Conservation (phyloP, 345 rosid species). For the Hibiscus trionum region DNA sequence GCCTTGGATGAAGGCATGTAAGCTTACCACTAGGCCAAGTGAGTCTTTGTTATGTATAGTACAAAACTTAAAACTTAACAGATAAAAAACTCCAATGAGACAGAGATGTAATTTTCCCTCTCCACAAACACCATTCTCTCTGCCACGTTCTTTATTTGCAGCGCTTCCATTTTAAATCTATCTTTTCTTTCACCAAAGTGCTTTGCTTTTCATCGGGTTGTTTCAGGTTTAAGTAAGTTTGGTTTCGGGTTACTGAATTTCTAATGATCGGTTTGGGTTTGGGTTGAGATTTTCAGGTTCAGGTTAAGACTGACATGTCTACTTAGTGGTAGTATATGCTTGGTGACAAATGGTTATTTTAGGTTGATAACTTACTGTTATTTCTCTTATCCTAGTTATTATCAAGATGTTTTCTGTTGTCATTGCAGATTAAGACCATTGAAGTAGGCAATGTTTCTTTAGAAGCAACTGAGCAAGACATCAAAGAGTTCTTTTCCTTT, state of each 20-base stretch:
- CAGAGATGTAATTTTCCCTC: too few relatives aligned
- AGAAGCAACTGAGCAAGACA: slow-evolving; percentile 57
- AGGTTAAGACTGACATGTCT: background rate
- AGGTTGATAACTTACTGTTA: background rate
- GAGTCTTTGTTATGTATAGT: too few relatives aligned
- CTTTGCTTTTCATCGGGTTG: too few relatives aligned
- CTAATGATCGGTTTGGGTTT: background rate
- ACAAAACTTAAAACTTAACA: too few relatives aligned
- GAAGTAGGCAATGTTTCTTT: slow-evolving; percentile 68
- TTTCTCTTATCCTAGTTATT: background rate
- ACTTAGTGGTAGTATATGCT: background rate
- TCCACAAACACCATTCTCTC: too few relatives aligned
- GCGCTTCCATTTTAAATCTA: too few relatives aligned
- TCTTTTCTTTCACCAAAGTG: too few relatives aligned
- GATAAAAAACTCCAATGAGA: too few relatives aligned
- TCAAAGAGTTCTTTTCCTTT: slow-evolving; percentile 79
- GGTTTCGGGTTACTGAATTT: background rate
- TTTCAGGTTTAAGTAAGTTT: background rate
- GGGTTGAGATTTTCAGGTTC: background rate
- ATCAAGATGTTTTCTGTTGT: background rate
- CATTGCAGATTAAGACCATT: slow-evolving; percentile 43
- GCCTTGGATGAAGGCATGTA: too few relatives aligned
- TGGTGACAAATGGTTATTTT: background rate
- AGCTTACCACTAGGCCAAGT: too few relatives aligned
- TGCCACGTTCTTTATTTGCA: too few relatives aligned